phyloP scores from a whole-genome alignment of 306 rosid species.

The Castanea sativa region DNA sequence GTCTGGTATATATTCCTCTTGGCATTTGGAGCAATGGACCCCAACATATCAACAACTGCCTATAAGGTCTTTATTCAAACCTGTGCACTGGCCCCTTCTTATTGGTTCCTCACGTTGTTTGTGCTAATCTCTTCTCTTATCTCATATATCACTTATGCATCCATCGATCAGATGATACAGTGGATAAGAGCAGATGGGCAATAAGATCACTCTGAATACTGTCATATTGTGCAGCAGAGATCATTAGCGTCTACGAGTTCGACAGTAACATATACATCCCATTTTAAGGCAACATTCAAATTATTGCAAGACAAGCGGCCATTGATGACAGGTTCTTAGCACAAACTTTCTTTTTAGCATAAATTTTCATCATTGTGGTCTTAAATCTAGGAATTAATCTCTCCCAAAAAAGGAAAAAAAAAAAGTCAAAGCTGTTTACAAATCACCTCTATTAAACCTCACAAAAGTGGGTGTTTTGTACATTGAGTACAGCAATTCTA shows the following conservation, averaged over 20 bases:
- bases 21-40: conserved; percentile 78
- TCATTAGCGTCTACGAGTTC: conserved; percentile 49
- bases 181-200: conserved; percentile 82
- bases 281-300: conserved; percentile 61
- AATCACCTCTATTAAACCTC: too few species aligned
- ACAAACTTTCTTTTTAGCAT: too few species aligned
- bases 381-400: too few species aligned
- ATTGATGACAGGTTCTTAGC: neutral
- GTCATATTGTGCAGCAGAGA: conserved; percentile 66
- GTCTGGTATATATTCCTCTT: conserved; percentile 81
- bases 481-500: too few species aligned
- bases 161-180: conserved; percentile 83
- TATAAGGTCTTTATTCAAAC: conserved; percentile 24
- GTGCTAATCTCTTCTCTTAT: conserved; percentile 51
- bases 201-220: conserved; percentile 67
- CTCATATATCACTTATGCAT: conserved; percentile 57
- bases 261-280: conserved; percentile 80
- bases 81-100: conserved; percentile 72
- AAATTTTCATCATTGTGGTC: too few species aligned
- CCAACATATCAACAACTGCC: conserved; percentile 75
- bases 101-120: conserved; percentile 69
- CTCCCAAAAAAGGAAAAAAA: too few species aligned
- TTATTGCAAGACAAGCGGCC: conserved; percentile 37
- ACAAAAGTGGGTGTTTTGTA: too few species aligned
- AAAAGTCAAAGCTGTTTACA: neutral